phyloP scores from a whole-genome alignment of 2,329 filamentous ascomycete genomes.

The Lasiodiplodia sp. region DNA sequence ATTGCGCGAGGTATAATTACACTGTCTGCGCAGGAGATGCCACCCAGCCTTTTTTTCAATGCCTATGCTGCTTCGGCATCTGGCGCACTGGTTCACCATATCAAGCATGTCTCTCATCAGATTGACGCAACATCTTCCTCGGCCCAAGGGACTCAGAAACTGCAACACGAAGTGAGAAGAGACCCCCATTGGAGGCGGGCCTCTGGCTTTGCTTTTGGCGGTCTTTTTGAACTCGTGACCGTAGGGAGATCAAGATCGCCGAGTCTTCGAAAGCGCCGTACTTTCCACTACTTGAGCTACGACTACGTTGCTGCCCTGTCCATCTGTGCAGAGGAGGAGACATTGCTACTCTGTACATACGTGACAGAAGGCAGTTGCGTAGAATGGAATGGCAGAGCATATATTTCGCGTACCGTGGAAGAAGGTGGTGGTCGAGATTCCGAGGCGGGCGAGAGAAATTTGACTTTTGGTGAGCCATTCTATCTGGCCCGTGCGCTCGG shows the following conservation, averaged over 20 bases:
- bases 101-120: constrained; percentile 72
- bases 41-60: background rate
- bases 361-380: background rate
- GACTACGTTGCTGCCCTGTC: background rate
- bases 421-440: background rate
- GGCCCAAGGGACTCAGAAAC: constrained; percentile 70
- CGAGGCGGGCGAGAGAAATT: background rate
- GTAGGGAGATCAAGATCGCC: constrained; percentile 68
- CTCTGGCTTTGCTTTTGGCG: constrained; percentile 78
- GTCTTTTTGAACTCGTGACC: constrained; percentile 87
- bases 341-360: constrained; percentile 30
- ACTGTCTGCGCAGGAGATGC: background rate
- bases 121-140: constrained; percentile 89
- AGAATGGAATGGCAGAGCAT: background rate
- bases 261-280: constrained; percentile 93
- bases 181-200: constrained; percentile 73
- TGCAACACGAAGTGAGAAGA: constrained; percentile 92
- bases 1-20: background rate
- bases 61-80: background rate
- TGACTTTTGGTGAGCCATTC: background rate
- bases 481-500: background rate
- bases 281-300: background rate
- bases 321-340: background rate
- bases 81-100: background rate
- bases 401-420: background rate